Evolutionary conservation across 2,329 filamentous ascomycete species (phyloP), one percentile per base, ranked within the genome.

Genomic region (Ophiocordyceps camponoti-saundersi): DNA sequence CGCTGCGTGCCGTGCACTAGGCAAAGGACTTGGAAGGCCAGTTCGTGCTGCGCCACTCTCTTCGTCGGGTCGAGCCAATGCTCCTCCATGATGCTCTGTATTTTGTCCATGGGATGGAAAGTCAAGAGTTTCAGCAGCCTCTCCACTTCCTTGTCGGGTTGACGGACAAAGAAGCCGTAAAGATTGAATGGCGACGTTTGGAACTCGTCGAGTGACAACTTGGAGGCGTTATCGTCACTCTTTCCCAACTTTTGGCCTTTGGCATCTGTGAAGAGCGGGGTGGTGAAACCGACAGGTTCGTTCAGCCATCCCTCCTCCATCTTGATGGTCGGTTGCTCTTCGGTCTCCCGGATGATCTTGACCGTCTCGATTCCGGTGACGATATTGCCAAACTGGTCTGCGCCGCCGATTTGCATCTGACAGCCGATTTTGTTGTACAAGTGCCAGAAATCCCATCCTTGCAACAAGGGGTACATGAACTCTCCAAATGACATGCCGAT

Each of bases 361-460:
- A 96, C 75, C 3, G 84, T 77, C 50, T 95, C 86, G 58, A 92
- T 82, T 44, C 92, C 92, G 13, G 89, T 80, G 26, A 93, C 75
- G 53, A 98, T 96, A 64, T 98, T 98, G 51, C 92, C 92, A 60
- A 82, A 96, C 65, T 98, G 92, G 60, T 98, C 92, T 7, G 88
- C 88, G 39, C 92, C 92, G 48, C 92, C 92, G 46, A 98, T 85
- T 65, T 98, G 88, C 60, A 96, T 75, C 58, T 89, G 82, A 11
- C 88, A 72, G 44, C 74, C 74, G 22, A 72, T 70, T 44, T 76
- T 72, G 50, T 56, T 61, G 64, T 85, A 93, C 66, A 96, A 74
- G 54, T 85, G 73, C 85, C 86, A 96, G 77, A 89, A 98, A 61
- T 98, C 92, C 83, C 89, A 96, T 21, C 83, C 88, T 61, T 98